A percentile compares a stretch with the other conserved stretches of the same genome.
Conservation (phyloP, 2,329 filamentous ascomycete genomes). For the Ceratocystis diversiconidia region DNA sequence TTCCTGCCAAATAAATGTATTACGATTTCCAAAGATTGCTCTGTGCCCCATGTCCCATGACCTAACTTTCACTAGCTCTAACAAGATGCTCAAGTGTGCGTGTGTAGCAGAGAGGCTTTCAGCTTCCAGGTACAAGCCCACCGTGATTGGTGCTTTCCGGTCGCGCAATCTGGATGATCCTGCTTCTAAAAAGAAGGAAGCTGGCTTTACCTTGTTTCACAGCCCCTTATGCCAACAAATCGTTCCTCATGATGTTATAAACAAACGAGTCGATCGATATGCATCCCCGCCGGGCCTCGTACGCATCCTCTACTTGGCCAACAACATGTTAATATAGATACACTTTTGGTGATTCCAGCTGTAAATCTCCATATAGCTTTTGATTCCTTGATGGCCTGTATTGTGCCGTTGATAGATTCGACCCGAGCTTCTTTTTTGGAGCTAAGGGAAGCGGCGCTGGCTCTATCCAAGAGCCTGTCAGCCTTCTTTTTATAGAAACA, state of each 20-base stretch:
- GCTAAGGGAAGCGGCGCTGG: neutral
- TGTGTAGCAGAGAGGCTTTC: no score
- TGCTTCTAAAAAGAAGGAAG: neutral
- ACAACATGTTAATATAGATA: neutral
- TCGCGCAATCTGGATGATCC: neutral
- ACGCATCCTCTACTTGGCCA: neutral
- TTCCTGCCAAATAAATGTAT: no score
- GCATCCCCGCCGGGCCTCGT: neutral
- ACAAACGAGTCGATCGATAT: neutral
- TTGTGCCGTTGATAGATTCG: neutral
- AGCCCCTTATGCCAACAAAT: neutral
- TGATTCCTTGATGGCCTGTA: neutral
- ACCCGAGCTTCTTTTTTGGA: constrained; percentile 1
- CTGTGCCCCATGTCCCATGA: no score
- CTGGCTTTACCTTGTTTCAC: neutral
- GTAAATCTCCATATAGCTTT: neutral
- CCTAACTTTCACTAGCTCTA: no score
- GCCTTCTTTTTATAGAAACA: neutral
- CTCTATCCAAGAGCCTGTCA: neutral
- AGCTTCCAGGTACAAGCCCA: no score
- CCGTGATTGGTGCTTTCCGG: no score
- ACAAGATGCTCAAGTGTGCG: no score
- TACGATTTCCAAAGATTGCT: no score
- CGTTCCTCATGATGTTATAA: neutral
- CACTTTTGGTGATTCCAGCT: neutral